Percentiles rank a stretch among this genome's conserved stretches.
Evolutionary conservation across 371 early-diverging fungal species (phyloP).

Genomic region (Actinomortierella wolfii): DNA sequence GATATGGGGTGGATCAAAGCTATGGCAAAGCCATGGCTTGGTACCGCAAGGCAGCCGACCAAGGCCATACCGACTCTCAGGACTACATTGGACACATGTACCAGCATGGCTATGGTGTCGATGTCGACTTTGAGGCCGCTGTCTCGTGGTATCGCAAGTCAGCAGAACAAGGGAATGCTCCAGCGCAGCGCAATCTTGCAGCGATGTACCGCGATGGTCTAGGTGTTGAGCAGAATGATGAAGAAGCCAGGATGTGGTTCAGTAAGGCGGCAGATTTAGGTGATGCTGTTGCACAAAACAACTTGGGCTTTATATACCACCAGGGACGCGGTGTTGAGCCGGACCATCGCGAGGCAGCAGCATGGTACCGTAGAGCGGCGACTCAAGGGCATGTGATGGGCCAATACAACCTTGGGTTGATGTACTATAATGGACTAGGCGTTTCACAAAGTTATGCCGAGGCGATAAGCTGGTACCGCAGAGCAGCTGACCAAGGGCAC

Average conservation of each 20-base stretch:
- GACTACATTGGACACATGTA: conserved; percentile 81
- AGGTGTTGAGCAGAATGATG: conserved; percentile 60
- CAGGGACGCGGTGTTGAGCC: conserved; percentile 73
- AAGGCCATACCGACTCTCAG: conserved; percentile 76
- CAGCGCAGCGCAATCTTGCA: conserved; percentile 87
- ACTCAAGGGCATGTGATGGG: conserved; percentile 75
- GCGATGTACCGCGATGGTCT: conserved; percentile 84
- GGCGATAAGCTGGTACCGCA: conserved; percentile 74
- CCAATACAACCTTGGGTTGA: conserved; percentile 82
- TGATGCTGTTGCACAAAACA: conserved; percentile 48
- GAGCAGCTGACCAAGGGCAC: conserved; percentile 71
- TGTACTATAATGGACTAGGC: conserved; percentile 85
- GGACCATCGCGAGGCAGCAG: conserved; percentile 68
- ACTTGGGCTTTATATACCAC: conserved; percentile 79
- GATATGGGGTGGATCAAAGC: conserved; percentile 69
- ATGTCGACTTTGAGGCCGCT: conserved; percentile 63
- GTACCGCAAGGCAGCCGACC: conserved; percentile 74
- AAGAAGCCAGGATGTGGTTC: conserved; percentile 58
- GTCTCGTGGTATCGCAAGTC: conserved; percentile 72
- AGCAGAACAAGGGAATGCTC: conserved; percentile 76
- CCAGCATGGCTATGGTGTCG: conserved; percentile 81
- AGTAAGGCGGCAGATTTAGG: conserved; percentile 50
- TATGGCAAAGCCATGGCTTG: conserved; percentile 74
- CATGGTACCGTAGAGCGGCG: conserved; percentile 83
- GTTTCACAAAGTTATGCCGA: conserved; percentile 59